Conservation (phyloP, 768 basidiomycete genomes). For the Serendipita sp. region DNA sequence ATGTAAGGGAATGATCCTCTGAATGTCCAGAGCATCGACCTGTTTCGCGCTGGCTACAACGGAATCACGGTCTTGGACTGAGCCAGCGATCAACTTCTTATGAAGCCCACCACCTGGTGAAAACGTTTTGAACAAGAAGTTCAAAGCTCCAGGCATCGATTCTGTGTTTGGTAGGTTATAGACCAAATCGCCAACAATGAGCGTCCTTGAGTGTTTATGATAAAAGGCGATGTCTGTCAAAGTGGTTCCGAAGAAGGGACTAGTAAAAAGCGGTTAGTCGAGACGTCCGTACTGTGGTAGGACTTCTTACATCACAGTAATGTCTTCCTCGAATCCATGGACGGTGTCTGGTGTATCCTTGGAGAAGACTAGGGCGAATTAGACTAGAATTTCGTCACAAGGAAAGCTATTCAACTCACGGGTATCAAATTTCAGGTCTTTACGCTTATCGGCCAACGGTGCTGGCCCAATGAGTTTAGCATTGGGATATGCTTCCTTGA, state of each 20-base stretch:
- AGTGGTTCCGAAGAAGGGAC: constrained; percentile 14
- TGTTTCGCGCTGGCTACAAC: not conserved
- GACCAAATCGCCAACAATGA: constrained; percentile 28
- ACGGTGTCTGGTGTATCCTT: constrained; percentile 19
- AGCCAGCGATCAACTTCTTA: constrained; percentile 4
- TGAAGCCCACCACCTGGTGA: not conserved
- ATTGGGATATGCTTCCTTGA: constrained; percentile 47
- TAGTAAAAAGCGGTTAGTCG: not conserved
- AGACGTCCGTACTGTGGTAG: not conserved
- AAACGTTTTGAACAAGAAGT: not conserved
- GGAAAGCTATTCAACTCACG: constrained; percentile 12
- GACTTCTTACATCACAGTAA: not conserved
- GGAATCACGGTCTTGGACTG: not conserved
- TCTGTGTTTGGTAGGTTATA: constrained; percentile 24
- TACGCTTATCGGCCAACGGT: constrained; percentile 35
- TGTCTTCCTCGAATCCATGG: constrained; percentile 26
- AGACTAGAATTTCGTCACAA: not conserved
- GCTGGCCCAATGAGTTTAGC: constrained; percentile 57
- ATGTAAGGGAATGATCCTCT: not conserved
- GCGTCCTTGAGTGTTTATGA: constrained; percentile 24
- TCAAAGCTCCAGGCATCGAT: not conserved
- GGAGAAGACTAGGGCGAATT: constrained; percentile 15
- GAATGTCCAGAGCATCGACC: not conserved
- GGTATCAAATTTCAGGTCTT: constrained; percentile 43
- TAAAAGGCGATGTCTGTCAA: constrained; percentile 27